Evolutionary conservation across 2,329 filamentous ascomycete genomes (phyloP).

Genomic region (Alternaria longipes): DNA sequence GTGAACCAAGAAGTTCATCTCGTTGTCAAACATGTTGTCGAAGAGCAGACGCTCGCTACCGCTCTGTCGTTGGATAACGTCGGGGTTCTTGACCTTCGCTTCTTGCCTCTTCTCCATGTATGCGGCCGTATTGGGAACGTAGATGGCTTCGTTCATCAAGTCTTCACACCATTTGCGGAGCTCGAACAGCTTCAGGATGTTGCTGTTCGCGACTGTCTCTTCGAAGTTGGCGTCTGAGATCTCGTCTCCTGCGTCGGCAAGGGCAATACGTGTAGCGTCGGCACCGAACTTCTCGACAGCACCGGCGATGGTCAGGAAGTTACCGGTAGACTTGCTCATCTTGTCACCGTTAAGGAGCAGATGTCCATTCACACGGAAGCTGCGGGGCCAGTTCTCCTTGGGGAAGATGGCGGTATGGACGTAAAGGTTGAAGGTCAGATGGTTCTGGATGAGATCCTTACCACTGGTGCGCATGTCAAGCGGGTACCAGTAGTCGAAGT

Average conservation of each 20-base stretch:
- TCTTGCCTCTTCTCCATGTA: conserved; percentile 55
- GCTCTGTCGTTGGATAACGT: conserved; percentile 72
- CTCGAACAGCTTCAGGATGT: conserved; percentile 83
- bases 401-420: conserved; percentile 91
- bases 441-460: conserved; percentile 78
- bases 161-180: conserved; percentile 94
- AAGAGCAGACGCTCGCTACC: conserved; percentile 78
- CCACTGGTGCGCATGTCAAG: conserved; percentile 87
- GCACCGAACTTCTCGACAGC: conserved; percentile 92
- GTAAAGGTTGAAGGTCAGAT: conserved; percentile 95
- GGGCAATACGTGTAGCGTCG: conserved; percentile 87
- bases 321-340: conserved; percentile 98
- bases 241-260: conserved; percentile 93
- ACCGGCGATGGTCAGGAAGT: conserved; percentile 91
- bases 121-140: conserved; percentile 55
- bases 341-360: conserved; percentile 95
- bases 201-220: conserved; percentile 91
- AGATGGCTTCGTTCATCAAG: conserved; percentile 69
- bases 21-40: conserved; percentile 91
- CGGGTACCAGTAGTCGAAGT: conserved; percentile 98
- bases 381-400: conserved; percentile 85
- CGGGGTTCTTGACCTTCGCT: conserved; percentile 58
- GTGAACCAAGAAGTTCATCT: conserved; percentile 83
- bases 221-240: conserved; percentile 98
- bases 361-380: conserved; percentile 90